These are phyloP conservation scores for Rubia occidens DNA, from an alignment of 305 asterid species.

Conservation along the genomic window DNA sequence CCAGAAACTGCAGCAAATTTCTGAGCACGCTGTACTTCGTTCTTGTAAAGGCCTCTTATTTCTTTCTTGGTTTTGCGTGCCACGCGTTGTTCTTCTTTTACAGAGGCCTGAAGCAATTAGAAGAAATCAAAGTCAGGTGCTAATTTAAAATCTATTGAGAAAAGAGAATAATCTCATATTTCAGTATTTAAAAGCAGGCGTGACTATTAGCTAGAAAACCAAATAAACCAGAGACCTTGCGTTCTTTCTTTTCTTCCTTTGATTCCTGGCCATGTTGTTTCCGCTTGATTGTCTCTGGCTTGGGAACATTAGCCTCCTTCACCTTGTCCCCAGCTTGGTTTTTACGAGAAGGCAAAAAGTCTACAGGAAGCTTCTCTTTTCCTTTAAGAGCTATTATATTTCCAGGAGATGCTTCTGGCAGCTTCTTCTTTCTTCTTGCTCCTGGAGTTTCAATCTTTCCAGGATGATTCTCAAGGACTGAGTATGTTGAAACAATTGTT, in stretches of 20 bases:
- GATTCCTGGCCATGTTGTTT: conserved; percentile 64
- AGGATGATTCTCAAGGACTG: conserved; percentile 88
- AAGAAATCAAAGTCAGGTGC: background rate
- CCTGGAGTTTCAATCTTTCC: conserved; percentile 80
- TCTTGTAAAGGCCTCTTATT: conserved; percentile 57
- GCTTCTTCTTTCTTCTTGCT: conserved; percentile 58
- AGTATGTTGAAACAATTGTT: conserved; percentile 72
- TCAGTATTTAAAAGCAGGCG: background rate
- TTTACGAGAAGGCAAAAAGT: conserved; percentile 53
- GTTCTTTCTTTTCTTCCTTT: conserved; percentile 90
- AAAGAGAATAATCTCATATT: background rate
- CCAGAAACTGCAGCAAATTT: conserved; percentile 83
- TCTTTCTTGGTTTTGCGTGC: conserved; percentile 76
- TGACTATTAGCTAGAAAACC: background rate
- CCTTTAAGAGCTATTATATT: conserved; percentile 69
- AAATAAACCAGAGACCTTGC: conserved; percentile 44
- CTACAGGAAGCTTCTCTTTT: conserved; percentile 70
- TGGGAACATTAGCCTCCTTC: conserved; percentile 32
- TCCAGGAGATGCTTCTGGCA: conserved; percentile 39
- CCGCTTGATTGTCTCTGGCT: conserved; percentile 35
- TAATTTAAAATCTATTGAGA: background rate
- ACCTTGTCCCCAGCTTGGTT: conserved; percentile 33
- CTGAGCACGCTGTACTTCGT: conserved; percentile 75
- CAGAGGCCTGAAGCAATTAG: conserved; percentile 47
- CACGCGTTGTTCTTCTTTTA: conserved; percentile 79